These are phyloP conservation scores for Gaeumannomyces tritici DNA, from an alignment of 2,329 filamentous ascomycete species.

Conservation along the genomic window DNA sequence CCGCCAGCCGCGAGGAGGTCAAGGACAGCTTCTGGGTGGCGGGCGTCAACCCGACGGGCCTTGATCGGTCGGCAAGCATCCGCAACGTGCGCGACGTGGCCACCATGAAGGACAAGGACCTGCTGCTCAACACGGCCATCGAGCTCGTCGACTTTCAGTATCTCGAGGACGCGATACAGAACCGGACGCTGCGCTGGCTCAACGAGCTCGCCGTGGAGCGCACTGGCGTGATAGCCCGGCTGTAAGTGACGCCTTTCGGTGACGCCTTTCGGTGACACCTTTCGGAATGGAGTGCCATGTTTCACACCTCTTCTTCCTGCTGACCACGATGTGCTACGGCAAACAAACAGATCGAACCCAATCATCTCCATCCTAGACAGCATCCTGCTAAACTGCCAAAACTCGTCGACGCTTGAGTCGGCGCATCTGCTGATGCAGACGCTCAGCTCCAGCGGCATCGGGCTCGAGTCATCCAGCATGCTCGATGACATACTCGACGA, in stretches of 20 bases:
- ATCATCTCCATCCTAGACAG: constrained; percentile 51
- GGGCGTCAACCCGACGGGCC: constrained; percentile 36
- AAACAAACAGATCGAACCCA: constrained; percentile 38
- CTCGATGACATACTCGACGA: constrained; percentile 46
- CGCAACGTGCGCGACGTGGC: constrained; percentile 33
- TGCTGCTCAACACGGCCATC: constrained; percentile 54
- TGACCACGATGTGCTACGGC: not conserved
- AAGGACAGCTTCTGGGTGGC: constrained; percentile 54
- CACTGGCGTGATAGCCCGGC: constrained; percentile 44
- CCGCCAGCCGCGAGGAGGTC: constrained; percentile 46
- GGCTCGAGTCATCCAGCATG: constrained; percentile 34
- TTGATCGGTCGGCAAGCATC: constrained; percentile 28
- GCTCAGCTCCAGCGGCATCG: constrained; percentile 42
- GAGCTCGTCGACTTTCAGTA: constrained; percentile 57
- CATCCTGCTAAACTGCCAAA: constrained; percentile 53
- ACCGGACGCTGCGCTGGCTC: constrained; percentile 49
- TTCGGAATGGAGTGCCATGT: too few species aligned
- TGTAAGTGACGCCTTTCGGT: too few species aligned
- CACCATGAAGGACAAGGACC: constrained; percentile 46
- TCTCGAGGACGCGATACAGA: constrained; percentile 53
- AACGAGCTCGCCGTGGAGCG: constrained; percentile 44
- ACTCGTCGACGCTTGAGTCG: constrained; percentile 46
- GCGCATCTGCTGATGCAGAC: constrained; percentile 52
- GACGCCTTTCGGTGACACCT: too few species aligned
- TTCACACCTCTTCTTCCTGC: not conserved